Evolutionary conservation across 352 stramenopile species (phyloP).

Genomic region (Phytophthora sp.): DNA sequence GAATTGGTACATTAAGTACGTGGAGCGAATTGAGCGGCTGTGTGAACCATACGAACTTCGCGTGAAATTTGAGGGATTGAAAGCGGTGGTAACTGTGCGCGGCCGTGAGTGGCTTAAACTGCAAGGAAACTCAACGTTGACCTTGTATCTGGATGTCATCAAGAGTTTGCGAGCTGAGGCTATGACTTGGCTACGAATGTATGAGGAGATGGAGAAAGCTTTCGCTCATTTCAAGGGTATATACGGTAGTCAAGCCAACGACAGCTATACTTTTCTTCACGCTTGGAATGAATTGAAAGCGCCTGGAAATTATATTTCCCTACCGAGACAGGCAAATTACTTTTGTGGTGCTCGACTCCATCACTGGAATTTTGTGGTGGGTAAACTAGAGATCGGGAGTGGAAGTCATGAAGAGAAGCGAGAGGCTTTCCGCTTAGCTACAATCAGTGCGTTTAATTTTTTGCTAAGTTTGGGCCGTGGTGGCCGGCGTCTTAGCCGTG

Average conservation of each 20-base stretch:
- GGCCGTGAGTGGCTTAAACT: conserved; percentile 60
- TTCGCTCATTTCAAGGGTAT: conserved; percentile 21
- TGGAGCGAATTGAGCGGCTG: conserved; percentile 50
- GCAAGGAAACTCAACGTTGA: conserved; percentile 43
- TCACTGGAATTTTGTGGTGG: conserved; percentile 70
- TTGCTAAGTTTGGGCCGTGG: conserved; percentile 28
- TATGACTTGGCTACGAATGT: conserved; percentile 52
- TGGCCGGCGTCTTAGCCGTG: not conserved
- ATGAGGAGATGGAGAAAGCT: conserved; percentile 43
- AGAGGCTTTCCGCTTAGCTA: conserved; percentile 53
- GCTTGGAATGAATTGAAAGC: conserved; percentile 65
- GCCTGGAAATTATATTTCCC: conserved; percentile 29
- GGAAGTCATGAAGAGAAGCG: conserved; percentile 62
- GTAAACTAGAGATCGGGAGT: conserved; percentile 74
- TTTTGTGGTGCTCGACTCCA: conserved; percentile 51
- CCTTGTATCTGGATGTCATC: conserved; percentile 55
- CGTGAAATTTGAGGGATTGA: conserved; percentile 45
- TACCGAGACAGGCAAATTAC: conserved; percentile 55
- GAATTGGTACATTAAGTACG: conserved; percentile 74
- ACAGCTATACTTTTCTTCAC: conserved; percentile 54
- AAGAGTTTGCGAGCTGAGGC: conserved; percentile 49
- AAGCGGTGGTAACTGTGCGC: conserved; percentile 46
- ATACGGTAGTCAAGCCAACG: conserved; percentile 20
- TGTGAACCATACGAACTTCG: conserved; percentile 44
- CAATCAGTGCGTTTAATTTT: conserved; percentile 49